Evolutionary conservation across 371 early-diverging fungal genomes (phyloP).

Genomic region (Mortierella sp.): DNA sequence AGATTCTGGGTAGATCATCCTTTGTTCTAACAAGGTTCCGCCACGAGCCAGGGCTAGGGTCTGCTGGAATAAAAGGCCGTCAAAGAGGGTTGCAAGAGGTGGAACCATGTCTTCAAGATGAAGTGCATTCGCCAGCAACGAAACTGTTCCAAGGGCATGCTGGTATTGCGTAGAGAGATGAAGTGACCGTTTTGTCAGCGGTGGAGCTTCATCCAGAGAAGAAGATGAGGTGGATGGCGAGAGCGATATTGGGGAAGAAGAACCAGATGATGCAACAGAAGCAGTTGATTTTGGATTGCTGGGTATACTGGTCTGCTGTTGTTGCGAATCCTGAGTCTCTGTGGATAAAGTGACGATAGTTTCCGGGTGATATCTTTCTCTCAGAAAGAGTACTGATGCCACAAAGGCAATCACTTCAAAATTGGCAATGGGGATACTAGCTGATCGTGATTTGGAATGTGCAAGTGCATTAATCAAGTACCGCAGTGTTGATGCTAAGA

Average conservation of each 20-base stretch:
- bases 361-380: conserved; percentile 33
- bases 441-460: conserved; percentile 46
- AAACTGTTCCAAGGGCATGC: conserved; percentile 40
- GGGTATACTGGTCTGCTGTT: conserved; percentile 30
- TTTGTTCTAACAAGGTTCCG: conserved; percentile 36
- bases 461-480: conserved; percentile 49
- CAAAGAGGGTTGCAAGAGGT: conserved; percentile 35
- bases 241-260: not conserved
- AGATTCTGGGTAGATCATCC: conserved; percentile 38
- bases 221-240: not conserved
- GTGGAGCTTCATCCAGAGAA: conserved; percentile 39
- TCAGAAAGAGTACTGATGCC: conserved; percentile 37
- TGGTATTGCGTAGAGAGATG: conserved; percentile 53
- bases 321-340: not conserved
- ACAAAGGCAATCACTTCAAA: conserved; percentile 56
- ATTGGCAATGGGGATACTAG: conserved; percentile 43
- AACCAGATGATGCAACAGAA: not conserved
- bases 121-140: conserved; percentile 41
- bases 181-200: conserved; percentile 48
- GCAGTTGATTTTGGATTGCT: not conserved
- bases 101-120: conserved; percentile 52
- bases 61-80: conserved; percentile 53
- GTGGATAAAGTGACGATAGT: conserved; percentile 3
- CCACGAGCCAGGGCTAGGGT: conserved; percentile 50
- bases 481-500: conserved; percentile 47